A percentile compares a stretch with the other conserved stretches of the same genome.
Conservation (phyloP, 1,284 basidiomycete species). For the Marasmius oreades region DNA sequence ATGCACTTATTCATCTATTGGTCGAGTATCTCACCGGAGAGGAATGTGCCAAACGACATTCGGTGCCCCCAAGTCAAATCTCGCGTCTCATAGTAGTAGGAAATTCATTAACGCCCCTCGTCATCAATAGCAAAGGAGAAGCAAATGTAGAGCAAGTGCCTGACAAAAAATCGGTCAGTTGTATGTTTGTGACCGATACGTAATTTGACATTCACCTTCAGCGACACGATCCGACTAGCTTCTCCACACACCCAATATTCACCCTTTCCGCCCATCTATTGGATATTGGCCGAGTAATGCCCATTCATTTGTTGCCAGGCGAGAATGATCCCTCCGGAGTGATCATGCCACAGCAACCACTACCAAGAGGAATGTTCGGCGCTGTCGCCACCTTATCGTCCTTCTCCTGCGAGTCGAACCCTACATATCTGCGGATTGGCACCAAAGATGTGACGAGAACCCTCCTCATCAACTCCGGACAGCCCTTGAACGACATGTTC, state of each 20-base stretch:
- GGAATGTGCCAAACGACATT: constrained; percentile 65
- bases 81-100: constrained; percentile 84
- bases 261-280: constrained; percentile 69
- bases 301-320: constrained; percentile 85
- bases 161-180: constrained; percentile 58
- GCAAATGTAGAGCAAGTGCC: constrained; percentile 37
- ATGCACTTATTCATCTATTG: constrained; percentile 77
- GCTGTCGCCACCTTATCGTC: constrained; percentile 58
- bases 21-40: constrained; percentile 89
- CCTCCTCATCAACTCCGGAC: constrained; percentile 84
- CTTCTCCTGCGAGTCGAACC: constrained; percentile 86
- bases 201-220: constrained; percentile 24
- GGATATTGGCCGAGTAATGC: constrained; percentile 70
- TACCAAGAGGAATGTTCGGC: constrained; percentile 92
- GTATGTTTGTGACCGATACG: constrained; percentile 8
- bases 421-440: constrained; percentile 73
- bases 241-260: constrained; percentile 73
- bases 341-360: constrained; percentile 90
- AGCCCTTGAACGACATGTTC: constrained; percentile 93
- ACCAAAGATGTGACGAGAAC: constrained; percentile 40
- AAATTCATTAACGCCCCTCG: constrained; percentile 66
- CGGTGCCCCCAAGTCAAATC: constrained; percentile 64
- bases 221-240: constrained; percentile 58
- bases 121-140: constrained; percentile 34
- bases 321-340: constrained; percentile 83